Evolutionary conservation across 352 stramenopile species (phyloP), one percentile per base, ranked within the genome.

Genomic region (Globisporangium irregulare): DNA sequence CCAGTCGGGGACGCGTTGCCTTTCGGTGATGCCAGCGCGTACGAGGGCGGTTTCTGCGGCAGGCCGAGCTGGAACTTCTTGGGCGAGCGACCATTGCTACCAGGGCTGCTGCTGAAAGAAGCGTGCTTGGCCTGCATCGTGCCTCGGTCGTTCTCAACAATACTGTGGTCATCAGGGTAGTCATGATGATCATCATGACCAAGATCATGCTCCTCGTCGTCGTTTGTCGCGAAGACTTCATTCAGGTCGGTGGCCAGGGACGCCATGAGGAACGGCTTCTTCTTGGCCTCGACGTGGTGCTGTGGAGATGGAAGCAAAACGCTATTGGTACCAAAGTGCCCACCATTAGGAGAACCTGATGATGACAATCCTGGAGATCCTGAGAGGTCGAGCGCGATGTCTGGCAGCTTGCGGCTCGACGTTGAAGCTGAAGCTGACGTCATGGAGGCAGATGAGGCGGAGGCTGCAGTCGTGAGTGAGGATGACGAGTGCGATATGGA

Each of bases 321-420:
- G 6, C 15, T 27, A 22, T 34, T 62, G 41, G 38, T 18, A 5
- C 38, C 10, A 29, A 27, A 8, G 61, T 59, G 22, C 29, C 43
- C 27, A 51, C 36, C 63, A 32, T 4, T 69, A 34, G 38, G 36
- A 22, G 43, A 64, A 6, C 56, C 56, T 46, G 54, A 9, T 32
- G 41, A 9, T 14, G 64, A 22, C 20, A 34, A 1, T 18, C 14
- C 15, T 14, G n/a, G 32, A 8, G 36, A 15, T 1, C 38, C 29
- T 10, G 64, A 53, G 29, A 69, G 32, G 29, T 69, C 64, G n/a
- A 69, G 32, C 12, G 64, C n/a, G 56, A 69, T 69, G n/a, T 57
- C 64, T 2, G 64, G 64, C n/a, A 69, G 55, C 12, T 59, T 59
- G 7, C 56, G 64, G 4, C 15, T 59, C 29, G 56, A 29, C 22